Evolutionary conservation across 352 stramenopile genomes (phyloP).

Genomic region (Globisporangium canariense): DNA sequence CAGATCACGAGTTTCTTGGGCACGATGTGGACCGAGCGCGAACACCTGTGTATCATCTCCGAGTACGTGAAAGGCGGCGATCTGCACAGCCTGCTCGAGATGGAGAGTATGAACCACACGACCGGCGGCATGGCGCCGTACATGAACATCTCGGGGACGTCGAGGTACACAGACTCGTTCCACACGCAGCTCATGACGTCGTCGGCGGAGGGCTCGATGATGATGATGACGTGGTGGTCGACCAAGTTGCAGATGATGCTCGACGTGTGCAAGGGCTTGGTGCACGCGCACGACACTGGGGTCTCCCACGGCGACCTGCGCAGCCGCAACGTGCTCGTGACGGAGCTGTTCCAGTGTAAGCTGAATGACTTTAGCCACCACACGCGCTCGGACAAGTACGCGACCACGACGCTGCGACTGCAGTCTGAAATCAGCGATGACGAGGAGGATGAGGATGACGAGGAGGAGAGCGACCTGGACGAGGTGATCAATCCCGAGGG

Average conservation of each 20-base stretch:
- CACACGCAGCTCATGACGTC: slow-evolving; percentile 16
- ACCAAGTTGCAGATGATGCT: slow-evolving; percentile 56
- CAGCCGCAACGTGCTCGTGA: slow-evolving; percentile 68
- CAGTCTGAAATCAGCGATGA: slow-evolving; percentile 17
- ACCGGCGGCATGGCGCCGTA: slow-evolving; percentile 2
- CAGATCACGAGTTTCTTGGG: slow-evolving; percentile 69
- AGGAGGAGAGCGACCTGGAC: slow-evolving; percentile 23
- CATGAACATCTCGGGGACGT: slow-evolving; percentile 1
- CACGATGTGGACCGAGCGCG: slow-evolving; percentile 61
- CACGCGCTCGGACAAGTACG: slow-evolving; percentile 28
- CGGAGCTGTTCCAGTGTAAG: slow-evolving; percentile 50
- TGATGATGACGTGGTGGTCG: slow-evolving; percentile 27
- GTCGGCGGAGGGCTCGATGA: slow-evolving; percentile 16
- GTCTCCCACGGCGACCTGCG: slow-evolving; percentile 62
- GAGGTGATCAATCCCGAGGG: slow-evolving; percentile 24
- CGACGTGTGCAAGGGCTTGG: slow-evolving; percentile 52
- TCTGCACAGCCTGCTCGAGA: slow-evolving; percentile 48
- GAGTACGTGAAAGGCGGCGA: slow-evolving; percentile 66
- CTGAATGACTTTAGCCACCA: slow-evolving; percentile 52
- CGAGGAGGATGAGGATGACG: slow-evolving; percentile 16
- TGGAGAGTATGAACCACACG: slow-evolving; percentile 36
- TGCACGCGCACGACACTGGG: slow-evolving; percentile 46
- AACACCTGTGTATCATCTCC: slow-evolving; percentile 66
- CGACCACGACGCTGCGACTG: slow-evolving; percentile 15
- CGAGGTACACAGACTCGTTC: slow-evolving; percentile 6